These are phyloP conservation scores for Oryza nivara DNA, from an alignment of 176 grass and related monocot genomes.

Conservation along the genomic window DNA sequence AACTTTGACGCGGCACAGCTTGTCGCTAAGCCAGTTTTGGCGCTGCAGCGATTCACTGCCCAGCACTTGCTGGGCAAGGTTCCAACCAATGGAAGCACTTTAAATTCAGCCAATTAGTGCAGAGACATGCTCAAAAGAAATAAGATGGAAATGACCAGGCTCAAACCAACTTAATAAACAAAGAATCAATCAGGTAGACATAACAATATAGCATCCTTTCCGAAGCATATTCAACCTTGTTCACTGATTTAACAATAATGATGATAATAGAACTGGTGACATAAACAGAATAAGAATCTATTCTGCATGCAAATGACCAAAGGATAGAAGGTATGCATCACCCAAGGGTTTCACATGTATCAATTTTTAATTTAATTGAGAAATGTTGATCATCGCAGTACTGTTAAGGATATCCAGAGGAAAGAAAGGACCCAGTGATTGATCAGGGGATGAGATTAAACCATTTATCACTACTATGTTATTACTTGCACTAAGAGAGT, in stretches of 20 bases:
- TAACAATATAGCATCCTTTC: background rate
- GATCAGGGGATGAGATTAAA: background rate
- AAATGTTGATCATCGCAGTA: conserved; percentile 17
- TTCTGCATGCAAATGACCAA: conserved; percentile 33
- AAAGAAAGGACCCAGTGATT: background rate
- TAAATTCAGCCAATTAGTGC: background rate
- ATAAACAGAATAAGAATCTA: conserved; percentile 5
- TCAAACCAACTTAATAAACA: background rate
- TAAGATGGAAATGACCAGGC: background rate
- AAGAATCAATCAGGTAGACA: conserved; percentile 4
- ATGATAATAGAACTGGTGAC: background rate
- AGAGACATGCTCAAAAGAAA: background rate
- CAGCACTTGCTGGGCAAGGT: conserved; percentile 22
- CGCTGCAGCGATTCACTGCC: background rate
- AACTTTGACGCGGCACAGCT: background rate
- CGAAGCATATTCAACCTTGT: conserved; percentile 4
- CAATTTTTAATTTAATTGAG: background rate
- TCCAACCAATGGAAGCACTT: background rate
- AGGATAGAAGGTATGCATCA: background rate
- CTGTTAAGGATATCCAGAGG: background rate
- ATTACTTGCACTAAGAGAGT: background rate
- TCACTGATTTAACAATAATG: background rate
- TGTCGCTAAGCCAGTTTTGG: background rate
- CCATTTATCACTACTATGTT: background rate
- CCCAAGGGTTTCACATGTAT: background rate